A percentile compares a stretch with the other conserved stretches of the same genome.
Evolutionary conservation across 768 basidiomycete species (phyloP).

Genomic region (Kondoa subrosea): DNA sequence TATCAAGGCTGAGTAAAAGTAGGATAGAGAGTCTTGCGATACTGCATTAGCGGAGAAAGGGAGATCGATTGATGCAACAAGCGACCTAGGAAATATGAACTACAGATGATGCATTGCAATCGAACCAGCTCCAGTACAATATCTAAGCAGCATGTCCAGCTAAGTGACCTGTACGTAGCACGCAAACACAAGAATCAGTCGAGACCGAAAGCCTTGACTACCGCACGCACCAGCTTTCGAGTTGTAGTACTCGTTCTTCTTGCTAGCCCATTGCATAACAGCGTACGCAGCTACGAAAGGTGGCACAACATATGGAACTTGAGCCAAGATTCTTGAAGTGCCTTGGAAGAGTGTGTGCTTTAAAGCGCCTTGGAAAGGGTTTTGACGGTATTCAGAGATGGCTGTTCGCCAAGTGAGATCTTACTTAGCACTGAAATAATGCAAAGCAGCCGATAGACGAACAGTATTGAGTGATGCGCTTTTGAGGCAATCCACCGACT

Average conservation of each 20-base stretch:
- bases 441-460: not conserved
- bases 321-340: conserved; percentile 10
- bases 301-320: conserved; percentile 18
- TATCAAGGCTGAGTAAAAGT: too few relatives aligned
- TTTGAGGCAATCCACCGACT: conserved; percentile 9
- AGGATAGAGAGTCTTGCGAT: too few relatives aligned
- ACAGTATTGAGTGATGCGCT: conserved; percentile 18
- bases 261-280: conserved; percentile 15
- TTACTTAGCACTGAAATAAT: not conserved
- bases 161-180: not conserved
- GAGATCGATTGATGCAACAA: too few relatives aligned
- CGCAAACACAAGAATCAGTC: not conserved
- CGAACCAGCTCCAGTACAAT: not conserved
- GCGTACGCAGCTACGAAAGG: conserved; percentile 18
- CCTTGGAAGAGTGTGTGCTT: conserved; percentile 16
- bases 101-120: not conserved
- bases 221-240: conserved; percentile 7
- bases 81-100: too few relatives aligned
- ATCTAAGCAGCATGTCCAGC: not conserved
- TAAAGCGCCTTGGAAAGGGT: conserved; percentile 18
- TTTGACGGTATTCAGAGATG: conserved; percentile 18
- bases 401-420: conserved; percentile 8
- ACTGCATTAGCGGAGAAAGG: too few relatives aligned
- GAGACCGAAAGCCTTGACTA: not conserved
- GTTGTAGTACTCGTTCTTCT: conserved; percentile 21